Base-by-base conservation (phyloP, 176 grass and related monocot genomes). In the Chrysopogon serrulatus region DNA sequence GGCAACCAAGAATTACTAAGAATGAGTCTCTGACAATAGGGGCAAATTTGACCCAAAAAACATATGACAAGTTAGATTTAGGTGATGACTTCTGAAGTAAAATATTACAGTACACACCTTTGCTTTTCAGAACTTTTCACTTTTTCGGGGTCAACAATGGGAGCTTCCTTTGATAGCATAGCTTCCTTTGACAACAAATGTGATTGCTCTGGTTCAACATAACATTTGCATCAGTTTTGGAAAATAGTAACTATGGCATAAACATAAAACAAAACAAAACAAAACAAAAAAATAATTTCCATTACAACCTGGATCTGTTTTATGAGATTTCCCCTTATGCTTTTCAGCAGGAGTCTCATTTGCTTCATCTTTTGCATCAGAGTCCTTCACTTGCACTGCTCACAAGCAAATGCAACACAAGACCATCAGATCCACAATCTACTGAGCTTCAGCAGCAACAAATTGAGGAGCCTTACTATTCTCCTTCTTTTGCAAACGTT, bases 41-140 rank as follows among this genome's bases (percentile, higher is more conserved):
- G 56, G 51, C 13, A 40, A 8, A 60, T 30, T 81, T 64, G 3
- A 56, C 41, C 53, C 2, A 72, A 39, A 53, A 69, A 65, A 60
- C 45, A 81, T 13, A 74, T 78, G 73, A 13, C 28, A 76, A 32
- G 8, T 14, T 35, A 54, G 10, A 73, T 66, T 83, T 73, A 79
- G 35, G 28, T 36, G 18, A 79, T 21, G 41, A 14, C 42, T 77
- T 72, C 33, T 71, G 16, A 59, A 74, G 83, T 65, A 89, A 48
- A 80, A 45, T 47, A 68, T 61, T 49, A 28, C 4, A 79, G 61
- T 18, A 19, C 57, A 83, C 64, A 98, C 93, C 96, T 96, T 92
- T 98, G 93, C 65, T 96, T 98, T 87, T 98, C 91, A 81, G 89
- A 94, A 89, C 74, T 89, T 43, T 85, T 89, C 43, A 64, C 28